A percentile compares a stretch with the other conserved stretches of the same genome.
phyloP scores from a whole-genome alignment of 1,284 basidiomycete genomes.

The Moesziomyces antarcticus region DNA sequence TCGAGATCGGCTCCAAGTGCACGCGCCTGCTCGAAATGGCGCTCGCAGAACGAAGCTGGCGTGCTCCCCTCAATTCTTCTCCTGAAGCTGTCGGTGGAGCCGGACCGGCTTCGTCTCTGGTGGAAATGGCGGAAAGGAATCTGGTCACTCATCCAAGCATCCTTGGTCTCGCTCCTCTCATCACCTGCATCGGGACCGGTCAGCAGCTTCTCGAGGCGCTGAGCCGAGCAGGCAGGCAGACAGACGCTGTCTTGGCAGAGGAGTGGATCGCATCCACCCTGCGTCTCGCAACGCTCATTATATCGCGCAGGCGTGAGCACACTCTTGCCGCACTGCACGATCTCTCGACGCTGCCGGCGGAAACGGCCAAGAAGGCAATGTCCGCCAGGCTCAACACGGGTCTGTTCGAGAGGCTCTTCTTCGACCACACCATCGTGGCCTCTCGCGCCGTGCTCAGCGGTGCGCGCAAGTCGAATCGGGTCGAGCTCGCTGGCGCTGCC shows the following conservation, averaged over 20 bases:
- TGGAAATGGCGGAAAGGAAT: slow-evolving; percentile 74
- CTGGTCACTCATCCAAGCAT: slow-evolving; percentile 78
- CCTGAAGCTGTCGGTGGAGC: slow-evolving; percentile 62
- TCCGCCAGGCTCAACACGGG: slow-evolving; percentile 33
- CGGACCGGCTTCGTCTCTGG: slow-evolving; percentile 21
- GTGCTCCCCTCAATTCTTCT: slow-evolving; percentile 7
- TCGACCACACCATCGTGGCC: slow-evolving; percentile 51
- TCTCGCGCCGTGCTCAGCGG: slow-evolving; percentile 27
- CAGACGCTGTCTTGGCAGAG: slow-evolving; percentile 77
- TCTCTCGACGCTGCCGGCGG: slow-evolving; percentile 39
- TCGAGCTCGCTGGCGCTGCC: slow-evolving; percentile 49
- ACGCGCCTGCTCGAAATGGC: slow-evolving; percentile 77
- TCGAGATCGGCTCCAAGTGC: slow-evolving; percentile 79
- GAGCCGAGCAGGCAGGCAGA: slow-evolving; percentile 75
- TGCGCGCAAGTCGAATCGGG: slow-evolving; percentile 34
- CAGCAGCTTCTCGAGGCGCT: slow-evolving; percentile 74
- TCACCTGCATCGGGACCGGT: slow-evolving; percentile 76
- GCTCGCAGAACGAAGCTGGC: slow-evolving; percentile 71
- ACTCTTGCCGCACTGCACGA: slow-evolving; percentile 38
- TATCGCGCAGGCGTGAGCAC: slow-evolving; percentile 39
- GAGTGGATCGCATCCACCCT: slow-evolving; percentile 77
- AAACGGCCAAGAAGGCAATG: slow-evolving; percentile 40
- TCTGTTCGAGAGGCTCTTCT: slow-evolving; percentile 51
- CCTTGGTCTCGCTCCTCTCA: slow-evolving; percentile 79
- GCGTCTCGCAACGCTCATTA: slow-evolving; percentile 70